Percentiles rank a stretch among this genome's conserved stretches.
Evolutionary conservation across 805 yeast genomes (phyloP).

Genomic region (Candida saitoana): DNA sequence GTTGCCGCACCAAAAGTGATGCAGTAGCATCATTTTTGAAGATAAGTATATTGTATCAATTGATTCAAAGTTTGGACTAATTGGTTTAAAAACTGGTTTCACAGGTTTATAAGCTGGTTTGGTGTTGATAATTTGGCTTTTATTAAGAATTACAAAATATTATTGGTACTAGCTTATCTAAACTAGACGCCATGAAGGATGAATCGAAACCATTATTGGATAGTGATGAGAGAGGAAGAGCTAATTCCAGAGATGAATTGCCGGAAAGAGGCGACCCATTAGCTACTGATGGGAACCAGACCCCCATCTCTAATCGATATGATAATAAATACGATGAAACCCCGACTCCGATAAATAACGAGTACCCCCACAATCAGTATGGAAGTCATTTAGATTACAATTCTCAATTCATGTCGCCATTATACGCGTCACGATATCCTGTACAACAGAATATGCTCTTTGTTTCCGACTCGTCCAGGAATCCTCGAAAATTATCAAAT

Average conservation of each 20-base stretch:
- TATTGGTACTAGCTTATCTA: too few species aligned
- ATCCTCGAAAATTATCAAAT: neutral
- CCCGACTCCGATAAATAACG: neutral
- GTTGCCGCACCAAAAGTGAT: too few species aligned
- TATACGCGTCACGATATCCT: conserved; percentile 2
- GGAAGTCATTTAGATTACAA: neutral
- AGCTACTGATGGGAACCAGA: neutral
- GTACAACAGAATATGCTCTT: conserved; percentile 2
- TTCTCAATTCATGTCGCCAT: neutral
- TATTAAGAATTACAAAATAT: too few species aligned
- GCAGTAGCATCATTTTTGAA: too few species aligned
- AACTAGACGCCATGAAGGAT: conserved; percentile 1
- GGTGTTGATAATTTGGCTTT: too few species aligned
- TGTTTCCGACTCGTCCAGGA: neutral
- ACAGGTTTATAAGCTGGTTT: too few species aligned
- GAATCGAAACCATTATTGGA: conserved; percentile 5
- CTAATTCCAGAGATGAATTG: neutral
- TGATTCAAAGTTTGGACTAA: too few species aligned
- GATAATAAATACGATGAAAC: neutral
- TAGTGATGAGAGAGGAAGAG: conserved; percentile 2
- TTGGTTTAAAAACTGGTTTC: too few species aligned
- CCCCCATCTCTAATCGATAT: neutral
- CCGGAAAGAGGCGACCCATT: neutral
- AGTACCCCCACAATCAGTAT: neutral
- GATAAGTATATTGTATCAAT: too few species aligned